Base-by-base conservation (phyloP, 768 basidiomycete species). In the Boletus sp. region DNA sequence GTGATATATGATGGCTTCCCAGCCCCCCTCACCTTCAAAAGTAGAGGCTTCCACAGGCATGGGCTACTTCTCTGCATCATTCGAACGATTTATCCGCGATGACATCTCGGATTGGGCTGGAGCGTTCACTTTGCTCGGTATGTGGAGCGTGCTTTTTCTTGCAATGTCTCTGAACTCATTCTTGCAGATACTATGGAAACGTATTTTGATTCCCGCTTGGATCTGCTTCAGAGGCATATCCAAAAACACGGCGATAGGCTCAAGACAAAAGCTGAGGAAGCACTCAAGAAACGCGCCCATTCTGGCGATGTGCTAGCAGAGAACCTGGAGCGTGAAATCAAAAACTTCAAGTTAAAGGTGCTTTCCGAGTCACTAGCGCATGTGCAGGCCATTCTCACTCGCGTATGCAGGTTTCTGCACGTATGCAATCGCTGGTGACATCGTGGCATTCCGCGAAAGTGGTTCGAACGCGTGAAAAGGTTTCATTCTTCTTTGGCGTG, bases 401-500 rank as follows among this genome's bases (percentile, higher is more conserved):
- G 35, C 37, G 23, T 19, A 40, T 48, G 30, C 61, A 95, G 94
- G 80, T 96, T 35, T 87, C 90, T 0, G 76, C 78, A 47, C 88
- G 93, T 42, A 85, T 97, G 75, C 82, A 87, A 23, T 78, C 78
- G 2, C 74, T 99, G n/a, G 73, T 85, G 32, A 76, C 82, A 11
- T 86, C 91, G 32, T 99, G 97, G 97, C 89, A 96, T 63, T 94
- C 93, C 14, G 88, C 93, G 3, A 90, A 92, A 70, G 88, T 89
- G 17, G 83, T 92, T 40, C 80, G 88, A 19, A 88, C 90, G 30
- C 81, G 87, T 47, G 88, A 91, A 61, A 90, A 93, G 69, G 75
- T 92, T 34, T 89, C 92, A 0, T 99, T 98, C 77, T 90, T 98
- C 74, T 82, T 91, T 64, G 90, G 94, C 29, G 97, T 99, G 41